Conservation (phyloP, 495 filamentous ascomycete species). For the Lineolata rhizophorae region DNA sequence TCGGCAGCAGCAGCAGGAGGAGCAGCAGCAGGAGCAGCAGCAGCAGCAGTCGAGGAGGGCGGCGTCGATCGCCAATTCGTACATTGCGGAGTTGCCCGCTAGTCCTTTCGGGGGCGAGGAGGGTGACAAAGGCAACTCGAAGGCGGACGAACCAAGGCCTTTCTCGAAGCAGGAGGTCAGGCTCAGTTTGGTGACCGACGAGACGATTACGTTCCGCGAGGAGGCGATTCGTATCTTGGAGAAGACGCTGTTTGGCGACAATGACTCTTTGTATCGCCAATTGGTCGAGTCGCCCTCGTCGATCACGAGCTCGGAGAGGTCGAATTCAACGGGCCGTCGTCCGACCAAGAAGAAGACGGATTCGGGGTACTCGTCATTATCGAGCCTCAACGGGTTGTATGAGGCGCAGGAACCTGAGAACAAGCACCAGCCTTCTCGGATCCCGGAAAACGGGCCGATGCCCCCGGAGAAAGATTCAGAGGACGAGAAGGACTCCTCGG, state of each 20-base stretch:
- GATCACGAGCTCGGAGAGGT: neutral
- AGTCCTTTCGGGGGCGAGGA: constrained; percentile 9
- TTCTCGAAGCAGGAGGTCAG: no score
- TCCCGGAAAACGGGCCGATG: constrained; percentile 9
- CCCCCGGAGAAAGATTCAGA: neutral
- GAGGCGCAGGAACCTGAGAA: constrained; percentile 2
- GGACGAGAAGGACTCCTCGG: constrained; percentile 1
- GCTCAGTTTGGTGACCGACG: no score
- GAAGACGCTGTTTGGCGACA: no score
- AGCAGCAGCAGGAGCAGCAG: neutral
- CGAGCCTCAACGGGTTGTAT: constrained; percentile 6
- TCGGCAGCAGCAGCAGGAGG: neutral
- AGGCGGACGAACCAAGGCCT: no score
- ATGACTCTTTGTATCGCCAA: neutral
- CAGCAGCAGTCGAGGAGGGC: no score
- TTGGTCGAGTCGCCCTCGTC: neutral
- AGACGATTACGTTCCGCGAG: constrained; percentile 4
- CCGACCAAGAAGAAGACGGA: constrained; percentile 9
- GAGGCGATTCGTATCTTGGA: constrained; percentile 10
- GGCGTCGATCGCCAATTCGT: constrained; percentile 7
- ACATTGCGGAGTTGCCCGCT: constrained; percentile 6
- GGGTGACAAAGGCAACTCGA: no score
- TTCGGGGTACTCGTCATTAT: constrained; percentile 12
- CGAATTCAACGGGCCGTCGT: neutral
- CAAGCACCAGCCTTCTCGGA: no score